Conservation (phyloP, 345 rosid species). For the Euphorbia tirucalli region DNA sequence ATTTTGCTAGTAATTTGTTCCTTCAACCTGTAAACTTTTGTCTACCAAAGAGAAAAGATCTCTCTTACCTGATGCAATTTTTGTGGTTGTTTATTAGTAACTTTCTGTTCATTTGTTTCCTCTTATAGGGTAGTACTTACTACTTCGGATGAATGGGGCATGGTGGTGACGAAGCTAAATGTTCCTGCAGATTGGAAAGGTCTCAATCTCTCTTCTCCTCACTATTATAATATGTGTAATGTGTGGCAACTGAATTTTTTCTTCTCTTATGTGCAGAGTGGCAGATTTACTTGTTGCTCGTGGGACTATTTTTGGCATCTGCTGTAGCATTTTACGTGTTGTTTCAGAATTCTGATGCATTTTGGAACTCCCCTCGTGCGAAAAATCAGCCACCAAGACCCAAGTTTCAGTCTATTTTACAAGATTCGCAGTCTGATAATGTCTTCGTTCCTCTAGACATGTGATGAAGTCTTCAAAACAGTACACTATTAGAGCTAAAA, state of each 20-base stretch:
- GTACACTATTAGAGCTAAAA: too few relatives aligned
- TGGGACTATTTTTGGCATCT: conserved; percentile 82
- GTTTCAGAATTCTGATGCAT: conserved; percentile 81
- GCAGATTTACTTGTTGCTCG: conserved; percentile 78
- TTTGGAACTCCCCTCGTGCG: conserved; percentile 67
- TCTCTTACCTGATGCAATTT: not conserved
- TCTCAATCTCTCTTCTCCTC: conserved; percentile 18
- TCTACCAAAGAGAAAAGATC: not conserved
- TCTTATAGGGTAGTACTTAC: conserved; percentile 70
- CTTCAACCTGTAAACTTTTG: too few relatives aligned
- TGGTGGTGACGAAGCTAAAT: conserved; percentile 68
- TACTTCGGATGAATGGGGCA: conserved; percentile 80
- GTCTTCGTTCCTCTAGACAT: conserved; percentile 59
- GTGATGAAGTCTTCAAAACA: conserved; percentile 21
- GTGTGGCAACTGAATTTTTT: conserved; percentile 9
- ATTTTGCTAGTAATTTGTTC: not conserved
- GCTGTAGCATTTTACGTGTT: conserved; percentile 69
- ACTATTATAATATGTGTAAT: not conserved
- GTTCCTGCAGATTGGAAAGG: conserved; percentile 98
- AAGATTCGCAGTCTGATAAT: conserved; percentile 71
- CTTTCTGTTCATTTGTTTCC: conserved; percentile 4
- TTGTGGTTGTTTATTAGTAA: not conserved
- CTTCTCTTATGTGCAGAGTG: conserved; percentile 54
- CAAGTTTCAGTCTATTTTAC: conserved; percentile 45
- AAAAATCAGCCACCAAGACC: conserved; percentile 53